These are phyloP conservation scores for Ampelocalamus luodianensis DNA, from an alignment of 176 grass and related monocot genomes.

Conservation along the genomic window DNA sequence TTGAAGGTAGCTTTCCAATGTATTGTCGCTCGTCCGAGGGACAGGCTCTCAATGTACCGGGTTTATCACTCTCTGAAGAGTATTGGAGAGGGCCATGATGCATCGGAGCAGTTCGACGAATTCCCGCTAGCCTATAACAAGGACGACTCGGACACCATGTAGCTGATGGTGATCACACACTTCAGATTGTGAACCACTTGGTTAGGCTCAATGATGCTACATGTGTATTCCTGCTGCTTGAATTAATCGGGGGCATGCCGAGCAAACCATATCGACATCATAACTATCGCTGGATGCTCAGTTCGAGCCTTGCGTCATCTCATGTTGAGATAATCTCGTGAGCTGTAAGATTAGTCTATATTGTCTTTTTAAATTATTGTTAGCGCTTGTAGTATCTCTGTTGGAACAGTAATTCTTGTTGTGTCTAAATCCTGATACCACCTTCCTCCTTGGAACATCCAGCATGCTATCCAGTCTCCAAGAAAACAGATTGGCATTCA, in stretches of 20 bases:
- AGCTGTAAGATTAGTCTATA: slow-evolving; percentile 64
- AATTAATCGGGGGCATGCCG: slow-evolving; percentile 12
- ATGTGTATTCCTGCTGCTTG: slow-evolving; percentile 30
- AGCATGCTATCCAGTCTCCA: slow-evolving; percentile 23
- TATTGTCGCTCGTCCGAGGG: slow-evolving; percentile 44
- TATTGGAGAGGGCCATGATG: slow-evolving; percentile 52
- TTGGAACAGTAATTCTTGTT: slow-evolving; percentile 60
- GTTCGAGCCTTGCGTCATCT: slow-evolving; percentile 26
- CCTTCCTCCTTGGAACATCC: slow-evolving; percentile 48
- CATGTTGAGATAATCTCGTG: slow-evolving; percentile 52
- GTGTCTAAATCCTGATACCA: slow-evolving; percentile 54
- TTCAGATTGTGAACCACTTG: slow-evolving; percentile 30
- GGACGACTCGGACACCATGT: slow-evolving; percentile 69
- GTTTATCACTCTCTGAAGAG: slow-evolving; percentile 76
- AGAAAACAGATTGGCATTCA: slow-evolving; percentile 25
- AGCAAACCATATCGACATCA: slow-evolving; percentile 27
- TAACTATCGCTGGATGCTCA: slow-evolving; percentile 38
- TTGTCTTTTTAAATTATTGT: slow-evolving; percentile 36
- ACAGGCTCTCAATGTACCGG: slow-evolving; percentile 82
- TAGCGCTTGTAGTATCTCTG: slow-evolving; percentile 50
- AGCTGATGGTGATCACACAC: not conserved
- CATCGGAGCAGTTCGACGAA: slow-evolving; percentile 86
- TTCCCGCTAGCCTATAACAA: slow-evolving; percentile 82
- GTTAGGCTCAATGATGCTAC: slow-evolving; percentile 29
- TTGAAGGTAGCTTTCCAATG: slow-evolving; percentile 87